Base-by-base conservation (phyloP, 1,284 basidiomycete genomes). In the Fomitiporia mediterranea region DNA sequence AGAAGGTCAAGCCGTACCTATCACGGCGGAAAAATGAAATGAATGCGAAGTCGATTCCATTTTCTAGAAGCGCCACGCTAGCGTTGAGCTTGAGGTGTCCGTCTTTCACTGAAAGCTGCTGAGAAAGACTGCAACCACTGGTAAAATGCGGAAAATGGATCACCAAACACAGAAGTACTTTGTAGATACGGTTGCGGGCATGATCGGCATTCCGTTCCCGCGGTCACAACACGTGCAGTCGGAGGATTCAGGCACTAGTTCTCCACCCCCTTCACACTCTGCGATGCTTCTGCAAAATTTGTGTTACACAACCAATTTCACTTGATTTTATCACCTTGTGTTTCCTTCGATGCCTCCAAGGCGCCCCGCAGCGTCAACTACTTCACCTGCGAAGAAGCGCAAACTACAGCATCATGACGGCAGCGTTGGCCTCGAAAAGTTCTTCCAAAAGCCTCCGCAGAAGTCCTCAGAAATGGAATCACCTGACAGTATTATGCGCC, bases 301-400 rank as follows among this genome's bases (percentile, higher is more conserved):
- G 15, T 11, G 25, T 17, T 7, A 37, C 53, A 8, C 28, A 13
- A 21, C 6, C 7, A 34, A 17, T 49, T 28, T n/a, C 21, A 35
- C 17, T 46, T n/a, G 30, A n/a, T 17, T 49, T 17, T 35, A 11
- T 21, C 21, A 42, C 50, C 28, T 21, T 50, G 19, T 25, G 34
- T 15, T 46, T 30, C 28, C n/a, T n/a, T 32, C 69, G 62, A 73
- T 51, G 68, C 73, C 59, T 69, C 73, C 42, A 68, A 72, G 67
- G 61, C 70, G 66, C 13, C 13, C 58, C 62, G 15, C 63, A 62
- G 32, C 63, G 63, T 7, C 63, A 63, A 34, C n/a, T 65, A 70
- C 58, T 43, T 56, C 49, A 15, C 51, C 49, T n/a, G n/a, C 43
- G 44, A 56, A 60, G 51, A 60, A 55, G 50, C 32, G 49, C 27